Evolutionary conservation across 2,329 filamentous ascomycete species (phyloP).

Genomic region (Cordyceps tenuipes): DNA sequence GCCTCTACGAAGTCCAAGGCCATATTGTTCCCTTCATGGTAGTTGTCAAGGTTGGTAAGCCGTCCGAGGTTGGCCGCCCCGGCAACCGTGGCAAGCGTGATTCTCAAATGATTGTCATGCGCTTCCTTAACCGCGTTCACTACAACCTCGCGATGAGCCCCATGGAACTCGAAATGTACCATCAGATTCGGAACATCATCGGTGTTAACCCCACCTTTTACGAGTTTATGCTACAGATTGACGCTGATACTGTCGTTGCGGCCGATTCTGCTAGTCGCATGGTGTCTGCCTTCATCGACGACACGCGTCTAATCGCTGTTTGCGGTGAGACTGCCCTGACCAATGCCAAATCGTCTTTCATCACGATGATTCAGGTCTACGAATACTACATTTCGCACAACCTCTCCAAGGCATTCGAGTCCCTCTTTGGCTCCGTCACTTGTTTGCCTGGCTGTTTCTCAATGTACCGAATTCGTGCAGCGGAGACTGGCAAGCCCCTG

Average conservation of each 20-base stretch:
- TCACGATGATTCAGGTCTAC: constrained; percentile 99
- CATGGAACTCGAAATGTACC: constrained; percentile 94
- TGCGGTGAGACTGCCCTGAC: constrained; percentile 92
- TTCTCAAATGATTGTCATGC: constrained; percentile 97
- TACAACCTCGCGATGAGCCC: constrained; percentile 96
- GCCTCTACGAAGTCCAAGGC: constrained; percentile 93
- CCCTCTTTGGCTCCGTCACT: constrained; percentile 92
- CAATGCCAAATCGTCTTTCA: constrained; percentile 86
- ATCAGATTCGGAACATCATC: constrained; percentile 97
- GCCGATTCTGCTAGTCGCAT: constrained; percentile 85
- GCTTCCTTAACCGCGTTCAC: constrained; percentile 97
- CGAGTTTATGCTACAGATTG: constrained; percentile 92
- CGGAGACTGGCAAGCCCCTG: constrained; percentile 88
- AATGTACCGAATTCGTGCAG: constrained; percentile 95
- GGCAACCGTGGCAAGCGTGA: constrained; percentile 99
- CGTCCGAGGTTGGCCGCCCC: constrained; percentile 87
- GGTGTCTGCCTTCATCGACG: constrained; percentile 81
- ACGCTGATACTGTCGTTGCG: constrained; percentile 92
- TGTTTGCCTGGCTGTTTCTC: constrained; percentile 98
- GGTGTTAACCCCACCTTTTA: constrained; percentile 98
- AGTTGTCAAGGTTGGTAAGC: constrained; percentile 94
- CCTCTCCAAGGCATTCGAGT: constrained; percentile 92
- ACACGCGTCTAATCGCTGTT: constrained; percentile 85
- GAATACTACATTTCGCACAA: constrained; percentile 99
- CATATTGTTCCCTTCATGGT: constrained; percentile 98